phyloP scores from a whole-genome alignment of 352 stramenopile genomes.

The Aphanomyces astaci region DNA sequence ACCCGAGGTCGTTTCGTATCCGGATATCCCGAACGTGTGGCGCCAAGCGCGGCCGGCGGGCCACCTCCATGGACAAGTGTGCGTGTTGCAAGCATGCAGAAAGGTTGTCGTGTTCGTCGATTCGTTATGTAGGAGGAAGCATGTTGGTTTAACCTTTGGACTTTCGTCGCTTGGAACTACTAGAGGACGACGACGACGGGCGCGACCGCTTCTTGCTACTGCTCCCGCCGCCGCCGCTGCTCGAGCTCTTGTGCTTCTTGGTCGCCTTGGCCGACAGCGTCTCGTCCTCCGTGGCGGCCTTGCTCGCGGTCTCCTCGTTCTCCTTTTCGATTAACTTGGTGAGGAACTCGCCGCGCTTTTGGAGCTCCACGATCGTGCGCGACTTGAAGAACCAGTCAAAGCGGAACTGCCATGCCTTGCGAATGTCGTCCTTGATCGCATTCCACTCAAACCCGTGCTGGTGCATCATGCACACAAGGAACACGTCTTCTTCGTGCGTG shows the following conservation, averaged over 20 bases:
- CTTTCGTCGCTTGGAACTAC: constrained; percentile 20
- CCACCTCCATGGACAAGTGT: too few species aligned
- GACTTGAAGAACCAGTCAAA: constrained; percentile 99
- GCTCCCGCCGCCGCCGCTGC: constrained; percentile 8
- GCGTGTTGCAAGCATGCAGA: too few species aligned
- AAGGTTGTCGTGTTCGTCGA: not conserved
- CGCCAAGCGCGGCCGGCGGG: too few species aligned
- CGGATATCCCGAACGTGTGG: not conserved
- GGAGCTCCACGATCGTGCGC: constrained; percentile 93
- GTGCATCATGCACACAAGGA: constrained; percentile 98
- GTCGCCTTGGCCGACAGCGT: constrained; percentile 74
- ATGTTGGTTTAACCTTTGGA: not conserved
- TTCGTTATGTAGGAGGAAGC: not conserved
- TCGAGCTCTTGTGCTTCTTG: constrained; percentile 38
- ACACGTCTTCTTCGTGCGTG: constrained; percentile 97
- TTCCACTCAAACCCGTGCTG: constrained; percentile 94
- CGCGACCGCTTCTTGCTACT: constrained; percentile 18
- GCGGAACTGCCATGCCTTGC: constrained; percentile 96
- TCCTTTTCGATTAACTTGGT: constrained; percentile 93
- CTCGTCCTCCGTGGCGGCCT: constrained; percentile 61
- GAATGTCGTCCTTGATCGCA: constrained; percentile 96
- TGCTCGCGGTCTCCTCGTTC: constrained; percentile 82
- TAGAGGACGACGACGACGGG: constrained; percentile 13
- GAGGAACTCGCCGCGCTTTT: constrained; percentile 94
- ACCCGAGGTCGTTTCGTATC: not conserved